Evolutionary conservation across 2,329 filamentous ascomycete genomes (phyloP), one percentile per base, ranked within the genome.

Genomic region (Monosporascus sp.): DNA sequence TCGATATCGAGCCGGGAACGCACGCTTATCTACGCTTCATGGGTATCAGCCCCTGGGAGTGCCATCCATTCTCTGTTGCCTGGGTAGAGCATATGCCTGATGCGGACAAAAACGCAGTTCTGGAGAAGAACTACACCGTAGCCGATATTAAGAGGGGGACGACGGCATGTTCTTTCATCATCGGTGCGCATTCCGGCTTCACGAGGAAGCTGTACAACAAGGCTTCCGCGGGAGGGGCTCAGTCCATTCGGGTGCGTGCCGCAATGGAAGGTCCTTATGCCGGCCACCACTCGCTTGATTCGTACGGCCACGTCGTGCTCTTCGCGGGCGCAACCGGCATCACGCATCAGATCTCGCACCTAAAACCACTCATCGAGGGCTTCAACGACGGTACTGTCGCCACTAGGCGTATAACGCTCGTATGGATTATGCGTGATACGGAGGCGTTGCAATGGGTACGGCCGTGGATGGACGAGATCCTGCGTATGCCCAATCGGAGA

Each of bases 301-400:
- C 92, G 7, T 97, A 97, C 70, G 93, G 94, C 39, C 94, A 95
- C 44, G 85, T 86, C 45, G 82, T 99, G 57, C 85, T 99, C 52
- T 91, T 97, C 66, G 92, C 93, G 14, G 92, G 91, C 52, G 90
- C 93, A 53, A 91, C 94, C 5, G 94, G 94, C 57, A 97, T 99
- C 72, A 96, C 93, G 1, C 93, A 97, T 69, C 91, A 96, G 68
- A 83, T 97, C 31, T 89, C 91, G 36, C 96, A 95, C 69, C 81
- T 97, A 8, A 86, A 85, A 51, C 86, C 94, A 49, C 76, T 93
- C 5, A 80, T 93, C 54, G 74, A 84, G 51, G 87, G 87, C 4
- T 87, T 81, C 69, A 82, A 83, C 51, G 75, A 82, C 1, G 82
- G 84, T 54, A 91, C 85, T 1, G 84, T 91, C 38, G 91, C 93